Conservation (phyloP, 2,329 filamentous ascomycete species). For the Incumbomyces lentus region DNA sequence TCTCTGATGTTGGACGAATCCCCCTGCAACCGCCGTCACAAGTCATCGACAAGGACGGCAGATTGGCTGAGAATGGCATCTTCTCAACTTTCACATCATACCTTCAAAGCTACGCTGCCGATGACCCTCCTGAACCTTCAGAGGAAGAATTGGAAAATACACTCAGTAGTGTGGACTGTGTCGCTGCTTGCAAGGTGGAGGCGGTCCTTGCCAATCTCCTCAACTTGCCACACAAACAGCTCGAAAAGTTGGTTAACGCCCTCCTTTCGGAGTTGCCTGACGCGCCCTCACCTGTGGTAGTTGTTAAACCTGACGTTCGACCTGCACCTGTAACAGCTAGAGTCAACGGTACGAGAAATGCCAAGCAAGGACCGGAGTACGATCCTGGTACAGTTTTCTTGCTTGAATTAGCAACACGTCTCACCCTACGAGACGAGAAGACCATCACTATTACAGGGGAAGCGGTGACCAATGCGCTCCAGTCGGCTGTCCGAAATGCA, state of each 20-base stretch:
- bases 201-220: constrained; percentile 73
- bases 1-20: constrained; percentile 59
- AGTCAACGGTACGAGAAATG: constrained; percentile 48
- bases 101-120: constrained; percentile 95
- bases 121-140: constrained; percentile 93
- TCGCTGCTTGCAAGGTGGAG: constrained; percentile 77
- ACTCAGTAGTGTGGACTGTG: constrained; percentile 83
- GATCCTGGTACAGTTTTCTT: constrained; percentile 81
- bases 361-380: constrained; percentile 54
- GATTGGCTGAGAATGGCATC: constrained; percentile 68
- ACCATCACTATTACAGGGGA: constrained; percentile 67
- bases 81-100: constrained; percentile 94
- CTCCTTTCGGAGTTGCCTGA: constrained; percentile 80
- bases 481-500: constrained; percentile 70
- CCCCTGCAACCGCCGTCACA: constrained; percentile 85
- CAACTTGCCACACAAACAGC: constrained; percentile 50
- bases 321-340: constrained; percentile 50
- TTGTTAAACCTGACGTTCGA: constrained; percentile 70
- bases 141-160: constrained; percentile 96
- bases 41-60: constrained; percentile 76
- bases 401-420: constrained; percentile 77
- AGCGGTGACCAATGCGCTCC: constrained; percentile 67
- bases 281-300: constrained; percentile 65
- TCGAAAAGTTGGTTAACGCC: constrained; percentile 57
- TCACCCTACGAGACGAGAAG: constrained; percentile 65